These are phyloP conservation scores for Aspergillus nanangensis DNA, from an alignment of 495 filamentous ascomycete species.

Conservation along the genomic window DNA sequence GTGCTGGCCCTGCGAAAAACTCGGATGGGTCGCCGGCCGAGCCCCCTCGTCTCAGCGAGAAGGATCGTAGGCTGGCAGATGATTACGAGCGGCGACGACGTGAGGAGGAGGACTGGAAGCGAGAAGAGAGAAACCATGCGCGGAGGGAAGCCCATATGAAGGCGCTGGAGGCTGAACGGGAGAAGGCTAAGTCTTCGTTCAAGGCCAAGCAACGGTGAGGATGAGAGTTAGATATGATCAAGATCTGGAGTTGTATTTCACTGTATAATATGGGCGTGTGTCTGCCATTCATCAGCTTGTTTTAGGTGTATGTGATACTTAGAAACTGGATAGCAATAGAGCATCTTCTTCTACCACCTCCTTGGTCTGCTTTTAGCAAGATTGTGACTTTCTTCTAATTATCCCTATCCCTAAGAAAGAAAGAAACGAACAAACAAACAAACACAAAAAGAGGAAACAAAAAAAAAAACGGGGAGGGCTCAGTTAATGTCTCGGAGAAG, in stretches of 20 bases:
- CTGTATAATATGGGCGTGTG: slow-evolving; percentile 4
- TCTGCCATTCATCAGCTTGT: slow-evolving; percentile 2
- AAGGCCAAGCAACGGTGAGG: slow-evolving; percentile 8
- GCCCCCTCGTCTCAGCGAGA: slow-evolving; percentile 22
- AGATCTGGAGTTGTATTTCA: slow-evolving; percentile 4
- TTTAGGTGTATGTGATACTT: slow-evolving; percentile 3
- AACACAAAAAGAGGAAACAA: too few species aligned
- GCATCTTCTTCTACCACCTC: neutral
- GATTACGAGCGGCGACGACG: slow-evolving; percentile 20
- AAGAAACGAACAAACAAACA: neutral
- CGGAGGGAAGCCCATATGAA: slow-evolving; percentile 16
- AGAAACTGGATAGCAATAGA: slow-evolving; percentile 4
- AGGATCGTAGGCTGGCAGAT: slow-evolving; percentile 20
- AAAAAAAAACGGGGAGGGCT: too few species aligned
- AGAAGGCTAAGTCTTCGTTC: slow-evolving; percentile 13
- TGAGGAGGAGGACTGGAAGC: slow-evolving; percentile 25
- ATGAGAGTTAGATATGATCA: neutral
- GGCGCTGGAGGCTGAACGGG: slow-evolving; percentile 13
- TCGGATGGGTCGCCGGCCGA: slow-evolving; percentile 19
- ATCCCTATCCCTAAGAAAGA: neutral
- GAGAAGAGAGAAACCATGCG: slow-evolving; percentile 24
- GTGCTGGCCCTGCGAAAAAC: slow-evolving; percentile 11
- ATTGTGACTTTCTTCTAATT: neutral
- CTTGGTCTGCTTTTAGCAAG: neutral
- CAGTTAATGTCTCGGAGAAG: too few species aligned